A percentile compares a stretch with the other conserved stretches of the same genome.
Evolutionary conservation across 2,329 filamentous ascomycete genomes (phyloP).

Genomic region (Fusarium setosum): DNA sequence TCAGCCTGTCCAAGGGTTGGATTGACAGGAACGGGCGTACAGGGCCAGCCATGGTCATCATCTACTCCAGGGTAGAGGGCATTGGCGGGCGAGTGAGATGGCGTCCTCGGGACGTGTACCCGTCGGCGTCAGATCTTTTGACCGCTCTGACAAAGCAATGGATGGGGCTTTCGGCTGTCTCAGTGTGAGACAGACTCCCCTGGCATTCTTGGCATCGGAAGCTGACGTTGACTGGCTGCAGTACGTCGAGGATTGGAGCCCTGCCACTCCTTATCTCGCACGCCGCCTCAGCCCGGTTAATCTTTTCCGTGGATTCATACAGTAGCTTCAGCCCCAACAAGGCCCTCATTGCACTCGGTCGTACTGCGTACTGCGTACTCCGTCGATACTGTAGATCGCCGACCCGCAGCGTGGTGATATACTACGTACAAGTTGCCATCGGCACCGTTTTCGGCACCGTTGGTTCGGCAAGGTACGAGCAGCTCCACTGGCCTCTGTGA

Average conservation of each 20-base stretch:
- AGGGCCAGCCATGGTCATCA: too few relatives aligned
- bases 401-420: too few relatives aligned
- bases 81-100: too few relatives aligned
- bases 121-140: background rate
- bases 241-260: background rate
- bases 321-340: background rate
- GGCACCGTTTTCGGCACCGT: background rate
- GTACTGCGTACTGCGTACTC: too few relatives aligned
- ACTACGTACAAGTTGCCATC: too few relatives aligned
- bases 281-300: slow-evolving; percentile 23
- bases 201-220: slow-evolving; percentile 22
- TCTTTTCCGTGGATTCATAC: slow-evolving; percentile 20
- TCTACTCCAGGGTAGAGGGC: too few relatives aligned
- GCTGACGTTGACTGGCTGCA: slow-evolving; percentile 19
- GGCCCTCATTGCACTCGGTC: too few relatives aligned
- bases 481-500: slow-evolving; percentile 27
- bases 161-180: slow-evolving; percentile 1
- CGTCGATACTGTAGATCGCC: too few relatives aligned
- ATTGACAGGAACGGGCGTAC: too few relatives aligned
- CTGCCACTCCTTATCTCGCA: slow-evolving; percentile 12
- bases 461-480: slow-evolving; percentile 29
- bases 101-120: background rate
- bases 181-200: slow-evolving; percentile 13
- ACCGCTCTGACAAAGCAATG: slow-evolving; percentile 15
- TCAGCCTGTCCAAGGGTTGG: background rate